phyloP scores from a whole-genome alignment of 2,329 filamentous ascomycete genomes.

The Paraconiothyrium sp. region DNA sequence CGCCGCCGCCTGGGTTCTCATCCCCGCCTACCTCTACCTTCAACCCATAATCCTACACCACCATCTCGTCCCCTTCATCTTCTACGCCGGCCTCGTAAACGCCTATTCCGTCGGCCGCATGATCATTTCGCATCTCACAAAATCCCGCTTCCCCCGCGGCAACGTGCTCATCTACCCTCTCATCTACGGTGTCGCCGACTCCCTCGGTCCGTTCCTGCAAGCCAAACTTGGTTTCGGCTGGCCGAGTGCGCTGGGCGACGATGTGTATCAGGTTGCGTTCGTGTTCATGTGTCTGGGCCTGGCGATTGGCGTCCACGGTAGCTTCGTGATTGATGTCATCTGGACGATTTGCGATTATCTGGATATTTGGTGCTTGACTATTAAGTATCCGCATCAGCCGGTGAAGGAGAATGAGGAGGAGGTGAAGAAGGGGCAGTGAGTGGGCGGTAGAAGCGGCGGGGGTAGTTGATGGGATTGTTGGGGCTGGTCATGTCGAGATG shows the following conservation, averaged over 20 bases:
- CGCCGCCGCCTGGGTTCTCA: slow-evolving; percentile 77
- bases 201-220: slow-evolving; percentile 73
- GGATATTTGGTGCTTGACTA: slow-evolving; percentile 97
- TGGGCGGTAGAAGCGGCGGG: no score
- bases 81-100: slow-evolving; percentile 90
- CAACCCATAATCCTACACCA: slow-evolving; percentile 83
- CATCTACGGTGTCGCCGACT: slow-evolving; percentile 80
- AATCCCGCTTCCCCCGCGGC: slow-evolving; percentile 86
- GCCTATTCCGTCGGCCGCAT: slow-evolving; percentile 96
- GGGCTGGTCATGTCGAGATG: not conserved
- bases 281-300: slow-evolving; percentile 88
- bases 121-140: slow-evolving; percentile 92
- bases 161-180: slow-evolving; percentile 86
- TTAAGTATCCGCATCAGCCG: slow-evolving; percentile 78
- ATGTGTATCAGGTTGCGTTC: slow-evolving; percentile 89
- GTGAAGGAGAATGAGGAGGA: slow-evolving; percentile 41
- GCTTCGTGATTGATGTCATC: slow-evolving; percentile 96
- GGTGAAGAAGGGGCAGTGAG: slow-evolving; percentile 38
- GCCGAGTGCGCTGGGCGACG: slow-evolving; percentile 59
- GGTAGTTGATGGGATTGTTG: not conserved
- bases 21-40: slow-evolving; percentile 81
- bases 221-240: slow-evolving; percentile 57
- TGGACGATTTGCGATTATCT: slow-evolving; percentile 97
- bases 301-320: slow-evolving; percentile 91
- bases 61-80: slow-evolving; percentile 87